A percentile compares a stretch with the other conserved stretches of the same genome.
Evolutionary conservation across 768 basidiomycete genomes (phyloP).

Genomic region (Russula ochroleuca): DNA sequence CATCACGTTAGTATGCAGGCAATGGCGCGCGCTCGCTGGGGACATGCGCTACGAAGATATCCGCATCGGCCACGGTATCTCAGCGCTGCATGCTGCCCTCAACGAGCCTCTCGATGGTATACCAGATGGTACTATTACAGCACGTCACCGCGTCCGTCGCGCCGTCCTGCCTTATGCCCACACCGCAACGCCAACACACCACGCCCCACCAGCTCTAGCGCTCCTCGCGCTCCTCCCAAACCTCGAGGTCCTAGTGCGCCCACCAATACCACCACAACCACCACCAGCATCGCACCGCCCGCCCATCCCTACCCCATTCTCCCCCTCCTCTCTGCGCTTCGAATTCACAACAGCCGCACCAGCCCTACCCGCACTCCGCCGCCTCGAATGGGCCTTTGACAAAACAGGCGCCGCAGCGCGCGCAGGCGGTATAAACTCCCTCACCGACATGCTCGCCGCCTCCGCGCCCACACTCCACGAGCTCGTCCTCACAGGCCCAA

Average conservation of each 20-base stretch:
- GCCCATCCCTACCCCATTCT: neutral
- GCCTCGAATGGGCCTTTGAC: constrained; percentile 25
- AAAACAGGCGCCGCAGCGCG: constrained; percentile 17
- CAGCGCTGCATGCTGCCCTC: constrained; percentile 13
- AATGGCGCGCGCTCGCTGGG: constrained; percentile 16
- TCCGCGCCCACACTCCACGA: constrained; percentile 10
- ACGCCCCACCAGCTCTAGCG: constrained; percentile 9
- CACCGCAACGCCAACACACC: constrained; percentile 13
- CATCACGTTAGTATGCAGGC: constrained; percentile 23
- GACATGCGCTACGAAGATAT: constrained; percentile 27
- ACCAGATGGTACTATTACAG: no score
- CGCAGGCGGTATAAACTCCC: constrained; percentile 24
- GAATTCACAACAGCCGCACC: constrained; percentile 11
- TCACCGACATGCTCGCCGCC: constrained; percentile 12
- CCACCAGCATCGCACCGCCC: no score
- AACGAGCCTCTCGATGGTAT: no score
- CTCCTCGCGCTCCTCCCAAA: constrained; percentile 17
- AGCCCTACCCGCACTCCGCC: constrained; percentile 7
- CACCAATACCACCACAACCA: neutral
- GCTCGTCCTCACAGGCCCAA: constrained; percentile 17
- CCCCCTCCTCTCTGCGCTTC: constrained; percentile 1
- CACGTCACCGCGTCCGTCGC: constrained; percentile 21
- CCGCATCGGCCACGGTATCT: constrained; percentile 16
- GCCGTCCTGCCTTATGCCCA: constrained; percentile 21
- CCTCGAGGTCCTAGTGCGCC: constrained; percentile 26